Evolutionary conservation across 2,329 filamentous ascomycete genomes (phyloP).

Genomic region (Exophiala sideris): DNA sequence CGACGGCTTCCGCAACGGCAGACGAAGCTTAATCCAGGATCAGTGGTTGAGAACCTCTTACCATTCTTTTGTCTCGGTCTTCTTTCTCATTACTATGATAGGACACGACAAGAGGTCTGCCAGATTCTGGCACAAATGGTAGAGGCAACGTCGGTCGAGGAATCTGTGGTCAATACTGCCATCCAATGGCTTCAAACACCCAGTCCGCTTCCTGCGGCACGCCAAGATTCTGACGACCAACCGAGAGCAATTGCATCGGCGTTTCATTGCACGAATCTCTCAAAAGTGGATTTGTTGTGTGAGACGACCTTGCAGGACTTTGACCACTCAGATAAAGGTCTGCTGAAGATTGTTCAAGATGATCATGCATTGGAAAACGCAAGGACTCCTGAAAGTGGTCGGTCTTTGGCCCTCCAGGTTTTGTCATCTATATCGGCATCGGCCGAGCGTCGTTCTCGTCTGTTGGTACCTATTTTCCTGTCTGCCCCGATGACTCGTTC

Average conservation of each 20-base stretch:
- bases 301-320: conserved; percentile 53
- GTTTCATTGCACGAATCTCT: conserved; percentile 80
- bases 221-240: background rate
- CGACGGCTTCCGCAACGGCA: conserved; percentile 71
- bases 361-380: conserved; percentile 16
- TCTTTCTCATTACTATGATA: conserved; percentile 78
- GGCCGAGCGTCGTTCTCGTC: conserved; percentile 81
- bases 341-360: conserved; percentile 61
- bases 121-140: conserved; percentile 72
- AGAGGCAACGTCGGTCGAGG: conserved; percentile 68
- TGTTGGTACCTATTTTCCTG: conserved; percentile 80
- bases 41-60: conserved; percentile 68
- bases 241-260: conserved; percentile 40
- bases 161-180: conserved; percentile 65
- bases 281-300: conserved; percentile 55
- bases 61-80: conserved; percentile 85
- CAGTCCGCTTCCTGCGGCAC: background rate
- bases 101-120: conserved; percentile 81
- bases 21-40: conserved; percentile 53
- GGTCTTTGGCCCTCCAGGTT: conserved; percentile 76
- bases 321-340: conserved; percentile 53
- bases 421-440: conserved; percentile 69
- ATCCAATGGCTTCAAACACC: conserved; percentile 67
- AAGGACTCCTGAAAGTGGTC: conserved; percentile 47
- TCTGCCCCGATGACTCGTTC: conserved; percentile 54